Evolutionary conservation across 441 rosid species (phyloP).

Genomic region (Mallotus japonicus): DNA sequence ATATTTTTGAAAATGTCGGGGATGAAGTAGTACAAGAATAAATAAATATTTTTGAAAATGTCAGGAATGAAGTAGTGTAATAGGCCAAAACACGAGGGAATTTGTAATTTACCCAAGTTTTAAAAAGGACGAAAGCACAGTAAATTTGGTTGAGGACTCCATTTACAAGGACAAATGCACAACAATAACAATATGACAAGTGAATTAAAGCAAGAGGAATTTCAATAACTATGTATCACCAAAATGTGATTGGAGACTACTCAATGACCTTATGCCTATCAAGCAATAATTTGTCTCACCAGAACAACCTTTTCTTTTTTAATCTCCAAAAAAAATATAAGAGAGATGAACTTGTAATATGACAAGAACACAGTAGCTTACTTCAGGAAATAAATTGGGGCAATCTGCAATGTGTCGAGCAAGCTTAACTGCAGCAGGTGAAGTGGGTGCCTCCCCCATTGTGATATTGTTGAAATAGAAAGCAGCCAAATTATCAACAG

Average conservation of each 20-base stretch:
- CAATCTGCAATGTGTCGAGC: constrained; percentile 85
- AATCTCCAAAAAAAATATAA: neutral
- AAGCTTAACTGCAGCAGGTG: constrained; percentile 71
- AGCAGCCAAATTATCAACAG: constrained; percentile 94
- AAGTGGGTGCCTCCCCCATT: constrained; percentile 81
- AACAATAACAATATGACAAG: neutral
- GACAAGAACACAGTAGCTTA: constrained; percentile 34
- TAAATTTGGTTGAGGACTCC: no score
- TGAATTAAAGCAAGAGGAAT: no score
- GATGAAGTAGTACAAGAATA: no score
- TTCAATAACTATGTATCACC: neutral
- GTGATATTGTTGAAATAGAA: constrained; percentile 92
- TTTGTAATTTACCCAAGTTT: no score
- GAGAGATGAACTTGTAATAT: neutral
- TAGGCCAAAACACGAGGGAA: no score
- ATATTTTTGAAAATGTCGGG: no score
- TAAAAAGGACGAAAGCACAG: no score
- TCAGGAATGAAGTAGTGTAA: no score
- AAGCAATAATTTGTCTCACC: neutral
- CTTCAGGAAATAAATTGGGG: constrained; percentile 93
- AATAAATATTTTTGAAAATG: no score
- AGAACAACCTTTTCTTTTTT: neutral
- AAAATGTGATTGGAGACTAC: neutral
- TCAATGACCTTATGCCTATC: neutral
- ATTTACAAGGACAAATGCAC: no score